phyloP scores from a whole-genome alignment of 257 asterid genomes.

The Solanum rostratum region DNA sequence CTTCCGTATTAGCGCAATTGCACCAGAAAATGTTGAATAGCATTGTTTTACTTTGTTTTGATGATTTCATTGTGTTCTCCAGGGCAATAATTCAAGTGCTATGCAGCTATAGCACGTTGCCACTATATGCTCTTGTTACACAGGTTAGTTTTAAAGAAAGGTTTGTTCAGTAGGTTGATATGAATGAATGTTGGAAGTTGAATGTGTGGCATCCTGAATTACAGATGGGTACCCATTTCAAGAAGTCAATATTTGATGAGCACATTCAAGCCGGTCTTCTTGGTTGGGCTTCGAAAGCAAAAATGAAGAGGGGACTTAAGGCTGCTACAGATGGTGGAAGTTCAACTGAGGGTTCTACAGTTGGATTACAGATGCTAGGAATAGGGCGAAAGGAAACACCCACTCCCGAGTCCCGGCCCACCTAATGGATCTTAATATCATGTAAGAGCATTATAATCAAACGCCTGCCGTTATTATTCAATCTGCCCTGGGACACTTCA shows the following conservation, averaged over 20 bases:
- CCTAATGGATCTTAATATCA: neutral
- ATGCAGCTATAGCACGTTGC: conserved; percentile 93
- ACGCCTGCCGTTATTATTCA: neutral
- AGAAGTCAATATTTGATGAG: conserved; percentile 83
- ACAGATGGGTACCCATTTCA: conserved; percentile 95
- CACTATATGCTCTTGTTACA: conserved; percentile 85
- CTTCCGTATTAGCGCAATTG: neutral
- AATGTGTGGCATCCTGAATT: neutral
- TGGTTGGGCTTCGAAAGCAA: conserved; percentile 82
- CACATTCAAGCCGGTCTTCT: conserved; percentile 78
- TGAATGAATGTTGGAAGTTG: neutral
- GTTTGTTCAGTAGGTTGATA: neutral
- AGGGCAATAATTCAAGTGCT: conserved; percentile 82
- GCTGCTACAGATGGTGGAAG: conserved; percentile 29
- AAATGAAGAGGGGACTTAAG: conserved; percentile 43
- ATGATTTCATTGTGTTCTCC: conserved; percentile 2
- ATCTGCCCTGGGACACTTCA: neutral
- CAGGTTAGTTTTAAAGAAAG: conserved; percentile 45
- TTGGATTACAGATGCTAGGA: conserved; percentile 36
- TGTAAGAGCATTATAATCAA: neutral
- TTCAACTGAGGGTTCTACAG: conserved; percentile 24
- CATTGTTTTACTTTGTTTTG: neutral
- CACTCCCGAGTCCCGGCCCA: neutral
- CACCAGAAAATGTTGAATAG: neutral
- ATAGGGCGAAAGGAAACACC: conserved; percentile 21